A percentile compares a stretch with the other conserved stretches of the same genome.
Evolutionary conservation across 148 eudicot genomes (phyloP).

Genomic region (Rhododendron williamsianum): DNA sequence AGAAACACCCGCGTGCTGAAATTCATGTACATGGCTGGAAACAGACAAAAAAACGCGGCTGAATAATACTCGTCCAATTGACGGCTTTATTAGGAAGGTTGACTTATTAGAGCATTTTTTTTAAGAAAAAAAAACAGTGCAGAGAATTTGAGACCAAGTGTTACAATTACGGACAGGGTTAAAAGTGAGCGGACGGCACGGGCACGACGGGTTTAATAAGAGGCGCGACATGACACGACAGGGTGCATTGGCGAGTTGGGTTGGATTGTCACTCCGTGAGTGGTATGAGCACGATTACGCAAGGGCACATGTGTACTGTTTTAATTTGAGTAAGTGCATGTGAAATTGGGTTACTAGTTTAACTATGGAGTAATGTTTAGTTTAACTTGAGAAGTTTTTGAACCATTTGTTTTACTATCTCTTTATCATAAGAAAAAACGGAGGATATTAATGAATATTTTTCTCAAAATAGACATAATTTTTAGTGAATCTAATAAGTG

Average conservation of each 20-base stretch:
- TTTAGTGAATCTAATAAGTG: too few species aligned
- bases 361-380: too few species aligned
- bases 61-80: too few species aligned
- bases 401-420: too few species aligned
- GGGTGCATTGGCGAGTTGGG: background rate
- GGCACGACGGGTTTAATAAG: background rate
- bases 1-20: background rate
- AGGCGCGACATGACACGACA: background rate
- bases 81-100: background rate
- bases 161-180: background rate
- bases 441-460: too few species aligned
- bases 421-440: too few species aligned
- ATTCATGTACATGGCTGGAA: background rate
- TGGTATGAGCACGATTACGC: background rate
- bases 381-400: too few species aligned
- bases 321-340: too few species aligned
- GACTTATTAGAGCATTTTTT: background rate
- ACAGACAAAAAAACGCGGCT: too few species aligned
- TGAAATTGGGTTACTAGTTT: too few species aligned
- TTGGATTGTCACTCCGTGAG: background rate
- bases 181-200: background rate
- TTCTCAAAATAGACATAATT: too few species aligned
- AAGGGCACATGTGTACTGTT: background rate
- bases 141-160: background rate
- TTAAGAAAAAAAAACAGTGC: background rate